Percentiles rank a stretch among this genome's conserved stretches.
phyloP scores from a whole-genome alignment of 768 basidiomycete species.

The Pisolithus microcarpus region DNA sequence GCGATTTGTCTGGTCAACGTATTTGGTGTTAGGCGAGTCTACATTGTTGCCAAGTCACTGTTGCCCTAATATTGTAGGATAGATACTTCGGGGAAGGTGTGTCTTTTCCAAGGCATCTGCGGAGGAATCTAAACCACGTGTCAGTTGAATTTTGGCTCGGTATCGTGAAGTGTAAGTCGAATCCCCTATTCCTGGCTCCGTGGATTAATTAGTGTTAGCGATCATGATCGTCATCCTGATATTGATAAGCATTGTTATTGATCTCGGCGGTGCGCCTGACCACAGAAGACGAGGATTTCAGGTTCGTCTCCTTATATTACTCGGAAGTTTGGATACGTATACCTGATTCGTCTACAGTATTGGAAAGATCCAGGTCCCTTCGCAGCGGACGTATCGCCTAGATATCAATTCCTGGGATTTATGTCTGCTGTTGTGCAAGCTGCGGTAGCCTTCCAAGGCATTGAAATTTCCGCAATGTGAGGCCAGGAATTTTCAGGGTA shows the following conservation, averaged over 20 bases:
- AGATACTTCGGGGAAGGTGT: slow-evolving; percentile 62
- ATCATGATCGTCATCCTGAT: slow-evolving; percentile 53
- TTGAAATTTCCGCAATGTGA: slow-evolving; percentile 35
- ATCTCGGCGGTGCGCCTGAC: slow-evolving; percentile 56
- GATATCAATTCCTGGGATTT: slow-evolving; percentile 20
- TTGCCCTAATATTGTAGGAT: not conserved
- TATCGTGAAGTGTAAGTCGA: slow-evolving; percentile 47
- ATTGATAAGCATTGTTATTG: slow-evolving; percentile 58
- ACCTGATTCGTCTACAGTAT: slow-evolving; percentile 28
- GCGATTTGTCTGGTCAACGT: slow-evolving; percentile 57
- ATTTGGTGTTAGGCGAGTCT: slow-evolving; percentile 52
- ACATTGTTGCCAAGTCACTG: not conserved
- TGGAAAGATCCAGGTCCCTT: slow-evolving; percentile 47
- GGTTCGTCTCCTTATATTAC: slow-evolving; percentile 24
- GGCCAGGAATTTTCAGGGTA: slow-evolving; percentile 4
- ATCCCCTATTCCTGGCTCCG: not conserved
- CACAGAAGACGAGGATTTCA: slow-evolving; percentile 59
- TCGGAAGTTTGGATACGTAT: no score
- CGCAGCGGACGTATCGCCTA: slow-evolving; percentile 1
- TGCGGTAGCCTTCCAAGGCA: slow-evolving; percentile 50
- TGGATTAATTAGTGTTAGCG: slow-evolving; percentile 29
- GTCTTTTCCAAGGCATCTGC: slow-evolving; percentile 4
- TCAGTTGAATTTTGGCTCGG: slow-evolving; percentile 62
- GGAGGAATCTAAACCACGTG: not conserved
- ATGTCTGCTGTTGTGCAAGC: slow-evolving; percentile 48